Conservation (phyloP, 345 rosid genomes). For the Passiflora organensis region DNA sequence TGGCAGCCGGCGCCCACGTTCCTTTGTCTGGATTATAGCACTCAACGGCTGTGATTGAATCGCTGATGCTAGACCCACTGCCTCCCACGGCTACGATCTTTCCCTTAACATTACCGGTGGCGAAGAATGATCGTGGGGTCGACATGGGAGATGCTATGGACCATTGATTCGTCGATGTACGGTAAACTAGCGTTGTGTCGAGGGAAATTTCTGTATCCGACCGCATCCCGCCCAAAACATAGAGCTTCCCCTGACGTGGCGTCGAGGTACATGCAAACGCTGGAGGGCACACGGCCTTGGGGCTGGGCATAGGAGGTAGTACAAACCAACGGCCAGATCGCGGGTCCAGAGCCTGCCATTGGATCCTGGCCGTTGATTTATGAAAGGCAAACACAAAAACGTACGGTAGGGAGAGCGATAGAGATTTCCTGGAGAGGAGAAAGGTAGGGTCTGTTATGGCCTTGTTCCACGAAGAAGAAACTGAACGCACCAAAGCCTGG, state of each 20-base stretch:
- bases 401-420: slow-evolving; percentile 43
- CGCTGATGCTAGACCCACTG: slow-evolving; percentile 23
- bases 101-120: slow-evolving; percentile 37
- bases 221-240: slow-evolving; percentile 60
- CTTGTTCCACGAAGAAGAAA: slow-evolving; percentile 65
- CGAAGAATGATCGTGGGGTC: slow-evolving; percentile 46
- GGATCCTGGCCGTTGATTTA: slow-evolving; percentile 54
- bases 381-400: slow-evolving; percentile 60
- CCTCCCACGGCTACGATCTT: slow-evolving; percentile 65
- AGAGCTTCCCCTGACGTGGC: slow-evolving; percentile 55
- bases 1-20: slow-evolving; percentile 41
- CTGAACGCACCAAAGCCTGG: slow-evolving; percentile 47
- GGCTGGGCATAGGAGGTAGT: slow-evolving; percentile 57
- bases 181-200: slow-evolving; percentile 36
- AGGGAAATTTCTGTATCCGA: slow-evolving; percentile 34
- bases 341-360: slow-evolving; percentile 67
- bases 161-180: slow-evolving; percentile 53
- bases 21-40: slow-evolving; percentile 42
- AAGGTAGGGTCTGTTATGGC: slow-evolving; percentile 46
- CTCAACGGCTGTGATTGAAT: slow-evolving; percentile 43
- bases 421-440: slow-evolving; percentile 32
- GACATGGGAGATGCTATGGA: slow-evolving; percentile 48
- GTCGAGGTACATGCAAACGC: slow-evolving; percentile 57
- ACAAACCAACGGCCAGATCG: slow-evolving; percentile 58
- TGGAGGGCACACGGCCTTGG: slow-evolving; percentile 36